Evolutionary conservation across 2,329 filamentous ascomycete species (phyloP).

Genomic region (Fusarium torulosum): DNA sequence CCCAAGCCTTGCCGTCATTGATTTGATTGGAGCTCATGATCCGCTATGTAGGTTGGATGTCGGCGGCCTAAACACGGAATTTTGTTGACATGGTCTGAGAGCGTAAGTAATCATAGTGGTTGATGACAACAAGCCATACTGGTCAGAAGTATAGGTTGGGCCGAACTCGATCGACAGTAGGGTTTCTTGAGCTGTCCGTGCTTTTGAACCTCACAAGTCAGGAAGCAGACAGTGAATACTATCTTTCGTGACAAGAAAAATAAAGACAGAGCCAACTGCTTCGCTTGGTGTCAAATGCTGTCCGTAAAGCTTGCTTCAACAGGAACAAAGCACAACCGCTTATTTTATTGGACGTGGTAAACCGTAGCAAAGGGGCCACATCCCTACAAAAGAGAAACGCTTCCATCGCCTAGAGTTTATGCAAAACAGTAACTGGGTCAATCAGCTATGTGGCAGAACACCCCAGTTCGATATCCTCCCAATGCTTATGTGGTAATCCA

Average conservation of each 20-base stretch:
- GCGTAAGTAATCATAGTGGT: no score
- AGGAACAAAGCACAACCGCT: background rate
- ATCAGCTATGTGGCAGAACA: conserved; percentile 1
- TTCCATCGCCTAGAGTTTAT: conserved; percentile 38
- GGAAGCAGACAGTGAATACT: background rate
- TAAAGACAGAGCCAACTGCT: background rate
- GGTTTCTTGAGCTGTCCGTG: conserved; percentile 34
- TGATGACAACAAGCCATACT: no score
- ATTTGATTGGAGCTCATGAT: conserved; percentile 19
- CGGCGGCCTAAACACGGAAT: background rate
- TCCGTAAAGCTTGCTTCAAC: background rate
- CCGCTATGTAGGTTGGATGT: conserved; percentile 29
- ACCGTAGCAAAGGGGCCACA: conserved; percentile 27
- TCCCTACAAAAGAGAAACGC: conserved; percentile 31
- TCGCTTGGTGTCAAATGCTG: background rate
- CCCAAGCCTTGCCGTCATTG: conserved; percentile 37
- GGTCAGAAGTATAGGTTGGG: conserved; percentile 1
- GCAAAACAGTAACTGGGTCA: conserved; percentile 35
- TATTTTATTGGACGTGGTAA: background rate
- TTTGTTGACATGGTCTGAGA: background rate
- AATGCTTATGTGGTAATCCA: background rate
- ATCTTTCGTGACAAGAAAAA: background rate
- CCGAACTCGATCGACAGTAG: conserved; percentile 44
- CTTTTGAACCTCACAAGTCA: conserved; percentile 10
- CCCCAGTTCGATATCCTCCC: background rate